A percentile compares a stretch with the other conserved stretches of the same genome.
Conservation (phyloP, 2,329 filamentous ascomycete genomes). For the Sarocladiaceae sp. region DNA sequence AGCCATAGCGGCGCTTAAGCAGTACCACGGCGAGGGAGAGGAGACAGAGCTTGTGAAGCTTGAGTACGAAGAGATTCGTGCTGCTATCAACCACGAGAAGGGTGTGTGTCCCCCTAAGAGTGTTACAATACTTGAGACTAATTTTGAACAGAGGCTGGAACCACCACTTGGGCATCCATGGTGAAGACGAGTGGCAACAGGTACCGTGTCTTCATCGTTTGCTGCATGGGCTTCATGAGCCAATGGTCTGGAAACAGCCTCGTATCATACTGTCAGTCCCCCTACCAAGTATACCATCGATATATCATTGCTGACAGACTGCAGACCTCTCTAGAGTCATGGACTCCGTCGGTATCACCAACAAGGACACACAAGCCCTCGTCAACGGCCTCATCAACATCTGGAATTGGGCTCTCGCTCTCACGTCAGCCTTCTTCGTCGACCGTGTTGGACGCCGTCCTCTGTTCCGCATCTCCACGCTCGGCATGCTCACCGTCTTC, state of each 20-base stretch:
- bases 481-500: slow-evolving; percentile 29
- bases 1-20: slow-evolving; percentile 42
- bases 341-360: slow-evolving; percentile 31
- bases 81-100: slow-evolving; percentile 28
- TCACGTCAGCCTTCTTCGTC: slow-evolving; percentile 28
- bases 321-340: slow-evolving; percentile 34
- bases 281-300: slow-evolving; percentile 21
- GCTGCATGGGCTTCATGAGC: slow-evolving; percentile 32
- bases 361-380: slow-evolving; percentile 30
- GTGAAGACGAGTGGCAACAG: slow-evolving; percentile 31
- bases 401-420: slow-evolving; percentile 35
- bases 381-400: slow-evolving; percentile 35
- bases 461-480: slow-evolving; percentile 30
- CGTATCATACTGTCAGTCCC: slow-evolving; percentile 29
- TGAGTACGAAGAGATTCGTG: slow-evolving; percentile 41
- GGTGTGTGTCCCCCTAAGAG: slow-evolving; percentile 30
- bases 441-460: slow-evolving; percentile 30
- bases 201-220: slow-evolving; percentile 33
- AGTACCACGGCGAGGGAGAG: slow-evolving; percentile 42
- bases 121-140: not conserved
- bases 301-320: slow-evolving; percentile 37
- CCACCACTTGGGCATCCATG: slow-evolving; percentile 33
- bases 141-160: slow-evolving; percentile 21
- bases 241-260: slow-evolving; percentile 35
- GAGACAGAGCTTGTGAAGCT: slow-evolving; percentile 38